phyloP scores from a whole-genome alignment of 495 filamentous ascomycete species.

The Wilcoxina mikolae region DNA sequence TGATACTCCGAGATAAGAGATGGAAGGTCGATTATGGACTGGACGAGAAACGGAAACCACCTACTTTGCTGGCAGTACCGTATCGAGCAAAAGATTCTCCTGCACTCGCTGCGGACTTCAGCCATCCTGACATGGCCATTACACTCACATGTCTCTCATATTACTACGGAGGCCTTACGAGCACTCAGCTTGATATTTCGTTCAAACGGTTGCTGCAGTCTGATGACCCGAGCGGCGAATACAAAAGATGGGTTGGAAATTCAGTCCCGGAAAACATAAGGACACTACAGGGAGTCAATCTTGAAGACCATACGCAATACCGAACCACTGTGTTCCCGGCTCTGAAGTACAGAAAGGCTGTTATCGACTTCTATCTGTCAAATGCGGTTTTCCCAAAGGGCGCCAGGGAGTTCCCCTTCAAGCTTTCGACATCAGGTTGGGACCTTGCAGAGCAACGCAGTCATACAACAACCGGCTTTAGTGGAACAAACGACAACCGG shows the following conservation, averaged over 20 bases:
- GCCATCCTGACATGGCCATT: constrained; percentile 57
- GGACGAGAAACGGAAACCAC: constrained; percentile 30
- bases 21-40: constrained; percentile 57
- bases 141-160: constrained; percentile 53
- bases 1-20: constrained; percentile 43
- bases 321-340: constrained; percentile 36
- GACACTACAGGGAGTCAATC: constrained; percentile 42
- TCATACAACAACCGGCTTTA: constrained; percentile 49
- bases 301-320: constrained; percentile 37
- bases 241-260: constrained; percentile 38
- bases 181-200: constrained; percentile 37
- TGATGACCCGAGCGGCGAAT: constrained; percentile 43
- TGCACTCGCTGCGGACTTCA: constrained; percentile 50
- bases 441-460: constrained; percentile 41
- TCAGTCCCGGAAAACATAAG: constrained; percentile 31
- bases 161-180: constrained; percentile 48
- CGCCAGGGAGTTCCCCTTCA: constrained; percentile 47
- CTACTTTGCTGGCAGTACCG: constrained; percentile 49
- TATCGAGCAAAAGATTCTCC: constrained; percentile 57
- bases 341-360: constrained; percentile 38
- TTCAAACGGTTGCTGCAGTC: constrained; percentile 40
- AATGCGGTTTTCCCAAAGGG: constrained; percentile 50
- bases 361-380: constrained; percentile 49
- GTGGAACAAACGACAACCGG: constrained; percentile 56
- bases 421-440: constrained; percentile 56